Conservation (phyloP, 306 rosid species). For the Argentina anserina region DNA sequence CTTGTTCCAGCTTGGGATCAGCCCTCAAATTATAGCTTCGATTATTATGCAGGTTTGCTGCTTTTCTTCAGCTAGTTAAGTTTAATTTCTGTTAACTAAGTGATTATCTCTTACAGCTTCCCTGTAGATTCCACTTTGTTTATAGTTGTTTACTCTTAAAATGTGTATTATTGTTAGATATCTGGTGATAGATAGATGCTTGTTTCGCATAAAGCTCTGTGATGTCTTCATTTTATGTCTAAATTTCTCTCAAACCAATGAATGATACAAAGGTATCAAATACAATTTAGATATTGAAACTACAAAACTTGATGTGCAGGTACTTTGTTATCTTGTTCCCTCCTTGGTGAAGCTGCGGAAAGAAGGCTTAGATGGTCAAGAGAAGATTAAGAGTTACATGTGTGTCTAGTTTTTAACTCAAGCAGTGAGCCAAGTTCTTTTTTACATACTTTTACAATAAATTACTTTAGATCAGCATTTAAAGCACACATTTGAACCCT, state of each 20-base stretch:
- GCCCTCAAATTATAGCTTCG: conserved; percentile 96
- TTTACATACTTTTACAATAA: conserved; percentile 24
- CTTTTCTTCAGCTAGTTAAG: conserved; percentile 12
- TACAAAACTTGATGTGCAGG: conserved; percentile 43
- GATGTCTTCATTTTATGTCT: not conserved
- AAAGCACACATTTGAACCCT: conserved; percentile 25
- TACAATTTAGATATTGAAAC: not conserved
- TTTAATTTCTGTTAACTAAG: conserved; percentile 9
- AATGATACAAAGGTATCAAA: not conserved
- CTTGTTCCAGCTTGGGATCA: conserved; percentile 95
- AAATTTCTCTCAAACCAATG: not conserved
- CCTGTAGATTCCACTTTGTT: not conserved
- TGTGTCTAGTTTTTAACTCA: conserved; percentile 71
- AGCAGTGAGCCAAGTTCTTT: conserved; percentile 52
- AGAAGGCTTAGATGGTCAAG: conserved; percentile 96
- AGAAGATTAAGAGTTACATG: conserved; percentile 99
- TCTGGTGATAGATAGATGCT: not conserved
- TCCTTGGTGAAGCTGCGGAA: conserved; percentile 92
- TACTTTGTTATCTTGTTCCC: conserved; percentile 81
- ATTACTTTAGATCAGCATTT: conserved; percentile 16
- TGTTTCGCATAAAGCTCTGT: not conserved
- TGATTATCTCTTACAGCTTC: not conserved
- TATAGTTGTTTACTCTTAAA: no score
- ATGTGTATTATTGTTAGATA: not conserved
- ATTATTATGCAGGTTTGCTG: conserved; percentile 87